A percentile compares a stretch with the other conserved stretches of the same genome.
Evolutionary conservation across 2,329 filamentous ascomycete genomes (phyloP).

Genomic region (Pseudogymnoascus sp.): DNA sequence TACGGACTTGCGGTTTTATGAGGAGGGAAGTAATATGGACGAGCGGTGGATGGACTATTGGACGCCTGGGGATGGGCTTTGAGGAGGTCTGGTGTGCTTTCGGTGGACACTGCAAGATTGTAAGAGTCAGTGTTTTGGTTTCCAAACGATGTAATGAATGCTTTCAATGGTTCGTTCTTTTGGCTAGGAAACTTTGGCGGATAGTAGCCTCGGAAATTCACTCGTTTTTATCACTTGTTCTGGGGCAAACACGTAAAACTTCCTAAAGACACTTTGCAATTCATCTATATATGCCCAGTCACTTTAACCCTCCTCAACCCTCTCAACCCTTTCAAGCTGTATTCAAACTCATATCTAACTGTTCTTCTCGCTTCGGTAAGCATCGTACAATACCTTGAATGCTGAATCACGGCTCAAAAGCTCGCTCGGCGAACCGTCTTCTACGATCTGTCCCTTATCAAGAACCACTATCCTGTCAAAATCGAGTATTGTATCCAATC

Average conservation of each 20-base stretch:
- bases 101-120: not conserved
- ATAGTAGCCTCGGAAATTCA: not conserved
- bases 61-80: constrained; percentile 19
- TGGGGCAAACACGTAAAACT: not conserved
- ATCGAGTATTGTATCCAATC: constrained; percentile 36
- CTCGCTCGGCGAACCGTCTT: constrained; percentile 77
- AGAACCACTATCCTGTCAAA: constrained; percentile 43
- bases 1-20: constrained; percentile 36
- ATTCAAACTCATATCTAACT: not conserved
- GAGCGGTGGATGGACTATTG: constrained; percentile 31
- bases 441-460: constrained; percentile 52
- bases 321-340: not conserved
- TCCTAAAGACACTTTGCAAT: not conserved
- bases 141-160: not conserved
- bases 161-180: not conserved
- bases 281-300: not conserved
- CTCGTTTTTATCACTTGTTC: not conserved
- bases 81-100: not conserved
- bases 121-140: not conserved
- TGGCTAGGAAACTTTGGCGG: not conserved
- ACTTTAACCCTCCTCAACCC: not conserved
- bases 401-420: constrained; percentile 40
- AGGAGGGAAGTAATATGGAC: constrained; percentile 26
- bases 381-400: constrained; percentile 14
- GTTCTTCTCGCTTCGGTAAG: not conserved